Evolutionary conservation across 116 monocot species (phyloP).

Genomic region (Dioscorea cayenensis): DNA sequence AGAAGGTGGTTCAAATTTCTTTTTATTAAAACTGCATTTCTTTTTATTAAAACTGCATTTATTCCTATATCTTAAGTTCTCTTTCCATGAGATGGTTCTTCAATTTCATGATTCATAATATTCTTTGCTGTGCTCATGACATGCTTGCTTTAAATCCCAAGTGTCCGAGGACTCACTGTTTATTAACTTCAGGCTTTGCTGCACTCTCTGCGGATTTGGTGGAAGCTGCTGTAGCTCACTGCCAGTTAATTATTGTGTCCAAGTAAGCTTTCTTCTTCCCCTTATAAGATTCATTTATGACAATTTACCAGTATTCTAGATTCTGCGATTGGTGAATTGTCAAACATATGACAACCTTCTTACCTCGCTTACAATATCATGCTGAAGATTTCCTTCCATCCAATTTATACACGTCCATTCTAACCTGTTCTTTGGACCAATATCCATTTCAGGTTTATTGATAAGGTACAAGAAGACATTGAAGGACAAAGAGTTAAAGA

Average conservation of each 20-base stretch:
- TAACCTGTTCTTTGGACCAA: background rate
- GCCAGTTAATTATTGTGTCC: conserved; percentile 86
- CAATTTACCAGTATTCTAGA: background rate
- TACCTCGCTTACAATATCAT: too few species aligned
- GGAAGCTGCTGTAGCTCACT: conserved; percentile 86
- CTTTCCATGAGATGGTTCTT: background rate
- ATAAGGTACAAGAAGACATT: conserved; percentile 64
- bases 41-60: background rate
- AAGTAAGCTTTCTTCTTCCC: conserved; percentile 42
- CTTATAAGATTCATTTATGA: background rate
- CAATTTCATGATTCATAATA: background rate
- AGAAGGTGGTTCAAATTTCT: conserved; percentile 38
- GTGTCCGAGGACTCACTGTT: background rate
- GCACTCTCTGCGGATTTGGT: conserved; percentile 76
- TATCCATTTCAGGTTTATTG: conserved; percentile 53
- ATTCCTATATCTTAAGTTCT: background rate
- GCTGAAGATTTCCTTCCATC: too few species aligned
- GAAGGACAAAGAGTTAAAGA: conserved; percentile 62
- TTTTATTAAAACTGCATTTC: background rate
- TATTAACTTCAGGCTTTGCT: conserved; percentile 48
- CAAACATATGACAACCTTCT: too few species aligned
- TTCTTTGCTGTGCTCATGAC: background rate
- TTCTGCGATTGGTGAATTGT: too few species aligned
- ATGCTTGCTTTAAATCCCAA: background rate
- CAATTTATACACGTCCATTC: background rate